These are phyloP conservation scores for Phytopythium cucurbitacearum DNA, from an alignment of 352 stramenopile genomes.

Conservation along the genomic window DNA sequence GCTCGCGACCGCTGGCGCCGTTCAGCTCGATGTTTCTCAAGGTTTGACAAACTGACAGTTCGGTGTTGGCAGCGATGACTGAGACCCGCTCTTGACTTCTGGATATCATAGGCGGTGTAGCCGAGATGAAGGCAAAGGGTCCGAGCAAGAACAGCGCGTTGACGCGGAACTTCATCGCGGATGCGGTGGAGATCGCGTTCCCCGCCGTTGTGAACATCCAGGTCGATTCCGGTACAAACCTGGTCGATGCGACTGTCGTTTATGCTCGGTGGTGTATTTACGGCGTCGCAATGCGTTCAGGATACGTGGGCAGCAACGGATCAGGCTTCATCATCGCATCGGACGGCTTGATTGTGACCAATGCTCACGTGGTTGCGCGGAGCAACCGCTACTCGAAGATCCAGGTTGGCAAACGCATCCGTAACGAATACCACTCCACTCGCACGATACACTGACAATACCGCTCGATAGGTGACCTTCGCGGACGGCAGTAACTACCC, in stretches of 20 bases:
- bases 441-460: not conserved
- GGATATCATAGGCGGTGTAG: slow-evolving; percentile 9
- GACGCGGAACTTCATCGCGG: slow-evolving; percentile 83
- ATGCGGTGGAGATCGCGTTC: slow-evolving; percentile 86
- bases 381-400: slow-evolving; percentile 82
- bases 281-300: slow-evolving; percentile 11
- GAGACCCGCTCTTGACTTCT: too few relatives aligned
- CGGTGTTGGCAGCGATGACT: too few relatives aligned
- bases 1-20: slow-evolving; percentile 9
- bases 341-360: slow-evolving; percentile 90
- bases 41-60: too few relatives aligned
- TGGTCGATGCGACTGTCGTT: not conserved
- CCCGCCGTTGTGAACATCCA: slow-evolving; percentile 89
- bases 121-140: slow-evolving; percentile 15
- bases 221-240: slow-evolving; percentile 25
- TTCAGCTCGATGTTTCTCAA: not conserved
- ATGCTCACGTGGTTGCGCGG: slow-evolving; percentile 88
- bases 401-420: slow-evolving; percentile 30
- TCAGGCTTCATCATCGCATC: slow-evolving; percentile 91
- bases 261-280: slow-evolving; percentile 24
- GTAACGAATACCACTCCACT: not conserved
- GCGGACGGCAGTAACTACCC: slow-evolving; percentile 75
- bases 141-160: slow-evolving; percentile 18
- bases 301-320: slow-evolving; percentile 75
- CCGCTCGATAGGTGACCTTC: slow-evolving; percentile 57